Evolutionary conservation across 2,329 filamentous ascomycete genomes (phyloP).

Genomic region (Xylaria sp.): DNA sequence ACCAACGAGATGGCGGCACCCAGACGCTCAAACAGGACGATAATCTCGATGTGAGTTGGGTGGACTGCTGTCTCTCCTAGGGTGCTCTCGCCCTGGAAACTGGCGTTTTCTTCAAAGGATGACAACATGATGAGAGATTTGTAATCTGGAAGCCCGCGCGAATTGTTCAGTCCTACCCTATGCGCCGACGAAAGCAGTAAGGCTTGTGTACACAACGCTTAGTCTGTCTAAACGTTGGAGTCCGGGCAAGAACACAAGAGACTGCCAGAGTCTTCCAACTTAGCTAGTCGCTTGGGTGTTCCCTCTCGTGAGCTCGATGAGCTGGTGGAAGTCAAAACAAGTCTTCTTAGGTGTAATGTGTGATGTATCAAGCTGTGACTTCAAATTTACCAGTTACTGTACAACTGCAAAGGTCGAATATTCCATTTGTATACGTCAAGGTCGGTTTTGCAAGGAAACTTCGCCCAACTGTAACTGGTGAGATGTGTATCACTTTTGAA

Average conservation of each 20-base stretch:
- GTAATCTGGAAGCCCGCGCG: not conserved
- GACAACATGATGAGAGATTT: slow-evolving; percentile 32
- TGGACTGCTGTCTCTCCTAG: slow-evolving; percentile 4
- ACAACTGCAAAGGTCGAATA: not conserved
- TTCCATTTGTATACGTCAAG: not conserved
- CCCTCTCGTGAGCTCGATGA: not conserved
- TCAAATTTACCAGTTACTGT: not conserved
- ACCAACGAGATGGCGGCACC: slow-evolving; percentile 65
- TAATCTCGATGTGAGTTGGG: slow-evolving; percentile 49
- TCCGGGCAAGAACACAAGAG: slow-evolving; percentile 1
- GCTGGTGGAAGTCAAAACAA: not conserved
- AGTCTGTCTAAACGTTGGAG: not conserved
- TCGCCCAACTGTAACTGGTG: not conserved
- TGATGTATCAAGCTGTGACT: not conserved
- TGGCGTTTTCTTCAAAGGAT: not conserved
- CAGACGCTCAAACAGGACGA: slow-evolving; percentile 63
- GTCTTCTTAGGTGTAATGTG: not conserved
- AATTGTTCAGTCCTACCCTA: not conserved
- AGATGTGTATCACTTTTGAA: slow-evolving; percentile 19
- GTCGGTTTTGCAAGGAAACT: not conserved
- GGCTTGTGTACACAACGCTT: not conserved
- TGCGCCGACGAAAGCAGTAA: not conserved
- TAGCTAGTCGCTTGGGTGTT: not conserved
- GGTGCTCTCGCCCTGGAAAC: not conserved
- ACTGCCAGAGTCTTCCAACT: not conserved